phyloP scores from a whole-genome alignment of 2,329 filamentous ascomycete species.

The Alternaria tenuissima region DNA sequence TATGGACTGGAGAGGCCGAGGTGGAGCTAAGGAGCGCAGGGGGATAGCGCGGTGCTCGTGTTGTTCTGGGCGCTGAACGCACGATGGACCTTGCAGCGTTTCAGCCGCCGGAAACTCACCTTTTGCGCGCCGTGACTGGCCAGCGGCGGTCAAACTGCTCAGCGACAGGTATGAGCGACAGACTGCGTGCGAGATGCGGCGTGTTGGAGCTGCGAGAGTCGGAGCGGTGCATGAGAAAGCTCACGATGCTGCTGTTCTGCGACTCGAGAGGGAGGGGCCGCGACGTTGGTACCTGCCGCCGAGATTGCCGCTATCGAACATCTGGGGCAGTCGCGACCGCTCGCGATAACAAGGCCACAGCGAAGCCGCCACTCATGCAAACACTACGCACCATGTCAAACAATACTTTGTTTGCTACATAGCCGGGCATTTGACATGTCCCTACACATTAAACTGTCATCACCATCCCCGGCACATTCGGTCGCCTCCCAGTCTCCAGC shows the following conservation, averaged over 20 bases:
- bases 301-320: conserved; percentile 21
- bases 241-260: conserved; percentile 11
- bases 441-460: background rate
- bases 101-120: conserved; percentile 40
- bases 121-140: conserved; percentile 33
- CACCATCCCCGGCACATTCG: background rate
- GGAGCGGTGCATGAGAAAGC: conserved; percentile 21
- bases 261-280: conserved; percentile 7
- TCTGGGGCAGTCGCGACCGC: conserved; percentile 16
- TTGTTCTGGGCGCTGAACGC: conserved; percentile 32
- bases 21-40: conserved; percentile 24
- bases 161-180: conserved; percentile 32
- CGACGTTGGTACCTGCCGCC: conserved; percentile 28
- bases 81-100: conserved; percentile 46
- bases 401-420: conserved; percentile 1
- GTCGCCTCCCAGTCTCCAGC: conserved; percentile 1
- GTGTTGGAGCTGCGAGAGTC: conserved; percentile 21
- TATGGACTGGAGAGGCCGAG: conserved; percentile 18
- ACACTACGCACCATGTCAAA: background rate
- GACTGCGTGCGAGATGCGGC: conserved; percentile 30
- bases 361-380: conserved; percentile 1
- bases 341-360: conserved; percentile 3
- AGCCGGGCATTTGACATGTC: background rate
- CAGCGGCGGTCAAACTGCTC: conserved; percentile 30
- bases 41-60: conserved; percentile 28